phyloP scores from a whole-genome alignment of 1,139 yeast species.

The Suhomyces kunorum region DNA sequence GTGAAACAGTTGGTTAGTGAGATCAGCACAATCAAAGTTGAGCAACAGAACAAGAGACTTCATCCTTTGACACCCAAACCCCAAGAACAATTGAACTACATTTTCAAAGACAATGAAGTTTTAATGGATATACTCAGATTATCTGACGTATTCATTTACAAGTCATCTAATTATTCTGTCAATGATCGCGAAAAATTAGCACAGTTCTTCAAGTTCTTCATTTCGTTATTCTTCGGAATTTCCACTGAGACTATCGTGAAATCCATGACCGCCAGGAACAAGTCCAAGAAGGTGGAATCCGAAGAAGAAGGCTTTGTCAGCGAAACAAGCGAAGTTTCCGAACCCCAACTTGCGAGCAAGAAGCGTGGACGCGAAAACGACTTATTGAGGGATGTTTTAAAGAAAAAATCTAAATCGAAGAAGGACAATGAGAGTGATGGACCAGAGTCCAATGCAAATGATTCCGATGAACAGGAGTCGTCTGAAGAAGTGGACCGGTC shows the following conservation, averaged over 20 bases:
- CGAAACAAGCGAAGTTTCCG: slow-evolving; percentile 11
- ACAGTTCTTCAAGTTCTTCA: slow-evolving; percentile 69
- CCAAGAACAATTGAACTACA: slow-evolving; percentile 73
- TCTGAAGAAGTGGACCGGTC: slow-evolving; percentile 53
- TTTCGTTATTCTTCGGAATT: slow-evolving; percentile 68
- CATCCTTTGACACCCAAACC: slow-evolving; percentile 88
- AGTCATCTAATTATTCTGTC: slow-evolving; percentile 72
- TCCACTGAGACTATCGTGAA: slow-evolving; percentile 34
- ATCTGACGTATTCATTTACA: slow-evolving; percentile 67
- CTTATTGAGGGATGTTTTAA: slow-evolving; percentile 70
- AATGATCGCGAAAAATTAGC: slow-evolving; percentile 79
- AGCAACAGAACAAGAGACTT: slow-evolving; percentile 73
- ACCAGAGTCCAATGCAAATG: slow-evolving; percentile 32
- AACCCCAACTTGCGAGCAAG: slow-evolving; percentile 23
- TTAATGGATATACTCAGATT: slow-evolving; percentile 73
- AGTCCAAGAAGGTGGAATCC: slow-evolving; percentile 16
- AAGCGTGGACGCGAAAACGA: slow-evolving; percentile 67
- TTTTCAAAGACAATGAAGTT: slow-evolving; percentile 65
- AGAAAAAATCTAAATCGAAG: slow-evolving; percentile 55
- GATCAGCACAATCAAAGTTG: slow-evolving; percentile 87
- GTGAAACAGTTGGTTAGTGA: slow-evolving; percentile 89
- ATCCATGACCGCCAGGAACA: slow-evolving; percentile 26
- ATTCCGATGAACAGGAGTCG: slow-evolving; percentile 37
- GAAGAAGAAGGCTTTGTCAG: slow-evolving; percentile 16
- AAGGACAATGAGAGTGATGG: slow-evolving; percentile 43